These are phyloP conservation scores for Fagus sylvatica DNA, from an alignment of 306 rosid species.

Conservation along the genomic window DNA sequence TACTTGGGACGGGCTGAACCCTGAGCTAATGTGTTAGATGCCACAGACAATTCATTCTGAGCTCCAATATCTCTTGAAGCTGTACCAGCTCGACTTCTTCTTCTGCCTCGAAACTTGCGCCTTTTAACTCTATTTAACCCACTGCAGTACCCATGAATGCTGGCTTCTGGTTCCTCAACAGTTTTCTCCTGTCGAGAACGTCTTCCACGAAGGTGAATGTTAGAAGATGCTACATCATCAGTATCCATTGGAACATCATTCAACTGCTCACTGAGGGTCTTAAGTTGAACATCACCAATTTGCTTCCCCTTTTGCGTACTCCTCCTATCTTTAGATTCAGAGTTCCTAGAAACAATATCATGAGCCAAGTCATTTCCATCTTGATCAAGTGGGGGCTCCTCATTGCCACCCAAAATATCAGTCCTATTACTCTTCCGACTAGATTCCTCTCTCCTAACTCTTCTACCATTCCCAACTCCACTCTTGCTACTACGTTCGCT, in stretches of 20 bases:
- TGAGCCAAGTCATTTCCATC: slow-evolving; percentile 48
- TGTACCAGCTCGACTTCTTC: slow-evolving; percentile 63
- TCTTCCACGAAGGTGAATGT: slow-evolving; percentile 60
- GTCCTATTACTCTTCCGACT: slow-evolving; percentile 65
- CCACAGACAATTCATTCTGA: slow-evolving; percentile 86
- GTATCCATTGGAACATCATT: slow-evolving; percentile 64
- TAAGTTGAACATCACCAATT: slow-evolving; percentile 49
- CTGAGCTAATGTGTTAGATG: slow-evolving; percentile 75
- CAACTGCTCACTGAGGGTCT: slow-evolving; percentile 82
- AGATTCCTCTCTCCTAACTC: slow-evolving; percentile 74
- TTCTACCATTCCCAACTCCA: slow-evolving; percentile 58
- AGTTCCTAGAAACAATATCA: slow-evolving; percentile 59
- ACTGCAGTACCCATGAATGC: slow-evolving; percentile 52
- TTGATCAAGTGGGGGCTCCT: slow-evolving; percentile 50
- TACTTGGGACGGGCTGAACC: slow-evolving; percentile 57
- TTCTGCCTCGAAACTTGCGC: slow-evolving; percentile 69
- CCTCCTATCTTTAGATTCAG: slow-evolving; percentile 64
- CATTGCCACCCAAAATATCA: slow-evolving; percentile 51
- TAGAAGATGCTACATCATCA: slow-evolving; percentile 81
- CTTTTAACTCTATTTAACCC: slow-evolving; percentile 69
- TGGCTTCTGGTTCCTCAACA: slow-evolving; percentile 58
- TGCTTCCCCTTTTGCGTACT: slow-evolving; percentile 70
- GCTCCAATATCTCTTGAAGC: slow-evolving; percentile 71
- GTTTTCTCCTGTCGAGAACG: slow-evolving; percentile 51
- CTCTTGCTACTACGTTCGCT: slow-evolving; percentile 65